A percentile compares a stretch with the other conserved stretches of the same genome.
These are phyloP conservation scores for Gliomastix tumulicola DNA, from an alignment of 2,329 filamentous ascomycete species.

Conservation along the genomic window DNA sequence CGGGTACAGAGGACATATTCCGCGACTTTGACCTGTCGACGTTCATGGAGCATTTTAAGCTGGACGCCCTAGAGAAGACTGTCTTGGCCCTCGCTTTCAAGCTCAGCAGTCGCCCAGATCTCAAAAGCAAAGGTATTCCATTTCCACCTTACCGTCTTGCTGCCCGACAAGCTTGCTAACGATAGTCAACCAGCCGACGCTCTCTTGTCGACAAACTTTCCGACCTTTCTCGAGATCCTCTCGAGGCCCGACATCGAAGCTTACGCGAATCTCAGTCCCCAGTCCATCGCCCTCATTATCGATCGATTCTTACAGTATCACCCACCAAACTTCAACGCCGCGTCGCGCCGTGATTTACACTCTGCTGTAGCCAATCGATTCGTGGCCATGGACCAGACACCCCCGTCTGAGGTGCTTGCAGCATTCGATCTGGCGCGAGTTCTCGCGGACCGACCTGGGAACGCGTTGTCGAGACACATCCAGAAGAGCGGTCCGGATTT, in stretches of 20 bases:
- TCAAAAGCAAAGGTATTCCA: slow-evolving; percentile 86
- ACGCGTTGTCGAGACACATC: slow-evolving; percentile 58
- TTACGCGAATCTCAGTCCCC: slow-evolving; percentile 58
- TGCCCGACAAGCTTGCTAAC: no score
- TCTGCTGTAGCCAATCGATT: slow-evolving; percentile 64
- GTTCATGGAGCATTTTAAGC: slow-evolving; percentile 93
- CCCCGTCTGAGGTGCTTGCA: slow-evolving; percentile 65
- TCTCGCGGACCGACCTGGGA: slow-evolving; percentile 49
- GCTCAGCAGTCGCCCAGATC: slow-evolving; percentile 67
- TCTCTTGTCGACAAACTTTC: slow-evolving; percentile 76
- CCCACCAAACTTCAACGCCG: slow-evolving; percentile 76
- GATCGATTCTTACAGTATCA: slow-evolving; percentile 84
- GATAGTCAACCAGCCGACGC: slow-evolving; percentile 84
- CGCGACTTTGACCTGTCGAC: slow-evolving; percentile 93
- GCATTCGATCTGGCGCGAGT: slow-evolving; percentile 63
- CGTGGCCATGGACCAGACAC: slow-evolving; percentile 51
- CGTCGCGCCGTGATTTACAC: slow-evolving; percentile 62
- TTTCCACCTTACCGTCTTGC: no score
- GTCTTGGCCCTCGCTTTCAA: slow-evolving; percentile 86
- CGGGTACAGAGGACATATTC: slow-evolving; percentile 85
- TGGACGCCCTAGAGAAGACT: slow-evolving; percentile 82
- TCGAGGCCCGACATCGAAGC: slow-evolving; percentile 56
- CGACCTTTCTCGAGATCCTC: slow-evolving; percentile 70
- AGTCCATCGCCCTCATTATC: slow-evolving; percentile 72
- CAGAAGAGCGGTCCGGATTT: slow-evolving; percentile 68